phyloP scores from a whole-genome alignment of 1,284 basidiomycete species.

The Mycena citricolor region DNA sequence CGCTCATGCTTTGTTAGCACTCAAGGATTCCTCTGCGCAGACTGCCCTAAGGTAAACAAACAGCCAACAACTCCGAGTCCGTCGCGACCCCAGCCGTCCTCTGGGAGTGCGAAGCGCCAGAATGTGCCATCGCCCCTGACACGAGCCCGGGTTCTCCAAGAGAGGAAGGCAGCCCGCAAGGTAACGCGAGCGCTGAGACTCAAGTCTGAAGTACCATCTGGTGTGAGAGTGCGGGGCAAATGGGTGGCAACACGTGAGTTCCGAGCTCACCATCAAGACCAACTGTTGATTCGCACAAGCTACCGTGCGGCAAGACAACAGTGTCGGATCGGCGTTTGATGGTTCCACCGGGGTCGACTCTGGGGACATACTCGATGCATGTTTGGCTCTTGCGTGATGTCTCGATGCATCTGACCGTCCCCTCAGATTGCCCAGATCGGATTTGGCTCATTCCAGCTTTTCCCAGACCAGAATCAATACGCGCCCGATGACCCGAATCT shows the following conservation, averaged over 20 bases:
- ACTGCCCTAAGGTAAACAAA: slow-evolving; percentile 57
- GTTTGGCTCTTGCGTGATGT: background rate
- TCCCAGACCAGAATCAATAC: slow-evolving; percentile 66
- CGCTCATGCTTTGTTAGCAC: slow-evolving; percentile 35
- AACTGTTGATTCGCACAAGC: slow-evolving; percentile 27
- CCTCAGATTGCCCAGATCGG: slow-evolving; percentile 49
- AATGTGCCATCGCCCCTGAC: slow-evolving; percentile 39
- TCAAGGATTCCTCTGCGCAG: slow-evolving; percentile 57
- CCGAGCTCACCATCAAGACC: background rate
- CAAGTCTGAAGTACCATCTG: slow-evolving; percentile 30
- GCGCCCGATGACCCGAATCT: slow-evolving; percentile 44
- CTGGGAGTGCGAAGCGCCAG: slow-evolving; percentile 38
- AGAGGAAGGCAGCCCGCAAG: slow-evolving; percentile 46
- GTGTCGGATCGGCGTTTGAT: slow-evolving; percentile 51
- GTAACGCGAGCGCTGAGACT: slow-evolving; percentile 34
- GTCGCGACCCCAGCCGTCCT: slow-evolving; percentile 40
- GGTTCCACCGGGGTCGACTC: slow-evolving; percentile 66
- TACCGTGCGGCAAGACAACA: slow-evolving; percentile 47
- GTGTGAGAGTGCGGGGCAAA: slow-evolving; percentile 56
- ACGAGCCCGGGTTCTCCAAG: slow-evolving; percentile 43
- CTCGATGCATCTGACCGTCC: background rate
- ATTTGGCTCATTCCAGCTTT: slow-evolving; percentile 60
- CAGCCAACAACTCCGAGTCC: slow-evolving; percentile 28
- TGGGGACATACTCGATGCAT: slow-evolving; percentile 52
- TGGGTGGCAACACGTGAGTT: slow-evolving; percentile 55